phyloP scores from a whole-genome alignment of 441 rosid genomes.

The Macaranga tanarius region DNA sequence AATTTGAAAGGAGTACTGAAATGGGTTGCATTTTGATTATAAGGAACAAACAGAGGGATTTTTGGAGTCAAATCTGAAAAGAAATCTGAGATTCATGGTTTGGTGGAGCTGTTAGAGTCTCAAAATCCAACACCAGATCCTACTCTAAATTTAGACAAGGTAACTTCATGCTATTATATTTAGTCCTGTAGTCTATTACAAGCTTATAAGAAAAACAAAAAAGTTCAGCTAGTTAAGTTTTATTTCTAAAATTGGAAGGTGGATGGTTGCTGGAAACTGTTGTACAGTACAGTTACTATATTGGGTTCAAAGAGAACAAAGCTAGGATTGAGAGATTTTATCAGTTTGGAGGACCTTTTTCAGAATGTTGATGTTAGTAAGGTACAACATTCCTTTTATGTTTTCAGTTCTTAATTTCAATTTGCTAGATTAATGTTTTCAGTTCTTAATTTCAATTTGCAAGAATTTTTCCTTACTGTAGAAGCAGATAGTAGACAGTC shows the following conservation, averaged over 20 bases:
- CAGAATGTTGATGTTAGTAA: constrained; percentile 66
- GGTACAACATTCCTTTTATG: constrained; percentile 37
- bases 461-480: not conserved
- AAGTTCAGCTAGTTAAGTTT: not conserved
- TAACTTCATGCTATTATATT: constrained; percentile 18
- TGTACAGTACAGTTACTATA: constrained; percentile 71
- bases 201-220: not conserved
- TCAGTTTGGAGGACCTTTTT: constrained; percentile 66
- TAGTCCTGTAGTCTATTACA: not conserved
- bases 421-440: not conserved
- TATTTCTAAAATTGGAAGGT: constrained; percentile 42
- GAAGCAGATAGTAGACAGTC: not conserved
- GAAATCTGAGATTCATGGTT: constrained; percentile 55
- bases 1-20: constrained; percentile 5
- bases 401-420: not conserved
- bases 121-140: constrained; percentile 79
- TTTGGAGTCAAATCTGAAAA: constrained; percentile 68
- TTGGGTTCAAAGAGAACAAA: constrained; percentile 78
- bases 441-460: not conserved
- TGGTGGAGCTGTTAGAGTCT: constrained; percentile 65
- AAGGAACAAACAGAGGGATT: constrained; percentile 76
- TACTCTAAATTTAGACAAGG: constrained; percentile 55
- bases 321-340: constrained; percentile 82
- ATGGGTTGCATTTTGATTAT: not conserved
- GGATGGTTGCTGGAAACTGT: constrained; percentile 76